A percentile compares a stretch with the other conserved stretches of the same genome.
phyloP scores from a whole-genome alignment of 31 red algal species.

The Porphyra umbilicalis region DNA sequence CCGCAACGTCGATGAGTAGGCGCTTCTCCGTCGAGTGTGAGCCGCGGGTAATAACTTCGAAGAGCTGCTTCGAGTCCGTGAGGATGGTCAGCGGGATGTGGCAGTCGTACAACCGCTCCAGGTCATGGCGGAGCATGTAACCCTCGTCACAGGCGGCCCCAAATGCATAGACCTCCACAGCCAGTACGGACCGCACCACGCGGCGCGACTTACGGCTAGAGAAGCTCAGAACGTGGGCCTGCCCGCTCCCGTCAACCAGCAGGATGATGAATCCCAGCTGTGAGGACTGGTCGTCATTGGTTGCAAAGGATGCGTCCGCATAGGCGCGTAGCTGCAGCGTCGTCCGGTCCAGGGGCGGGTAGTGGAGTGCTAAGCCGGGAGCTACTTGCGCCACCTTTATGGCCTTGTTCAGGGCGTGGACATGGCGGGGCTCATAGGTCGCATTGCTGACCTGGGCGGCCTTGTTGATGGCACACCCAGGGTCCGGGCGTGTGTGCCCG shows the following conservation, averaged over 20 bases:
- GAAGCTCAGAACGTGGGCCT: conserved; percentile 8
- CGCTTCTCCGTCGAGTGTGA: conserved; percentile 1
- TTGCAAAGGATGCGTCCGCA: too few relatives aligned
- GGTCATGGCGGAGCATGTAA: too few relatives aligned
- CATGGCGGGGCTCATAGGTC: background rate
- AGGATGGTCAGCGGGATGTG: conserved; percentile 3
- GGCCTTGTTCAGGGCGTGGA: conserved; percentile 13
- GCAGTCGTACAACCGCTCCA: too few relatives aligned
- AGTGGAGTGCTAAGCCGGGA: too few relatives aligned
- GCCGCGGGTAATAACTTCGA: too few relatives aligned
- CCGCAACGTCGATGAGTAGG: conserved; percentile 7
- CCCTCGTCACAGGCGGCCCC: conserved; percentile 9
- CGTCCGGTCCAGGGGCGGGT: too few relatives aligned
- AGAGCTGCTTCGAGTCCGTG: too few relatives aligned
- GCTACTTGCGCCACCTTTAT: too few relatives aligned
- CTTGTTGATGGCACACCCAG: too few relatives aligned
- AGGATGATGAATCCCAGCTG: conserved; percentile 21
- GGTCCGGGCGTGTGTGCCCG: background rate
- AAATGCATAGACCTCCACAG: conserved; percentile 28
- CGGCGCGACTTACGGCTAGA: too few relatives aligned
- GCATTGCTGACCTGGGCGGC: background rate
- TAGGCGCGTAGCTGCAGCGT: too few relatives aligned
- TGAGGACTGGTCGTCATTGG: too few relatives aligned
- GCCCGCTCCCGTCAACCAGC: conserved; percentile 12
- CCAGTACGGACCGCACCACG: conserved; percentile 25